A percentile compares a stretch with the other conserved stretches of the same genome.
phyloP scores from a whole-genome alignment of 2,329 filamentous ascomycete species.

The Exserohilum turcica region DNA sequence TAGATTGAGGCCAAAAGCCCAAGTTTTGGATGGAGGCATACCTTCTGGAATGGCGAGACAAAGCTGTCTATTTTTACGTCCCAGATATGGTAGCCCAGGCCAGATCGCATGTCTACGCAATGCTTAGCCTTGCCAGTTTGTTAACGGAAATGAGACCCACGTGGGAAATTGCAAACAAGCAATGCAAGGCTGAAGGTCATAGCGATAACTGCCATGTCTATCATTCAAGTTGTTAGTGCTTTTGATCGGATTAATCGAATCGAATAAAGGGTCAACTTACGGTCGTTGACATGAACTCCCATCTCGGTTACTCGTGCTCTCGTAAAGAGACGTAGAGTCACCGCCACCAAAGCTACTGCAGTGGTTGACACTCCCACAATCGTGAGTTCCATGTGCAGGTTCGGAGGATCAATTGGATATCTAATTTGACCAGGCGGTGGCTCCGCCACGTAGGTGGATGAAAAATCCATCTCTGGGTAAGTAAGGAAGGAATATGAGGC shows the following conservation, averaged over 20 bases:
- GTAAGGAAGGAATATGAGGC: too few relatives aligned
- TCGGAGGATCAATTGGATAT: neutral
- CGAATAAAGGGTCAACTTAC: neutral
- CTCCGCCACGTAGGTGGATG: neutral
- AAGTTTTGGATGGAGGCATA: neutral
- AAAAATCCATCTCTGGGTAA: neutral
- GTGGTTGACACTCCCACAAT: neutral
- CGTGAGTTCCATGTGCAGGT: neutral
- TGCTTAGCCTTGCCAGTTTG: neutral
- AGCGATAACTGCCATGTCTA: neutral
- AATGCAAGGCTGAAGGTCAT: constrained; percentile 1
- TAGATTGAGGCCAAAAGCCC: neutral
- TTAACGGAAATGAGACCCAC: neutral
- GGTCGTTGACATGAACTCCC: neutral
- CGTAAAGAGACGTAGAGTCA: neutral
- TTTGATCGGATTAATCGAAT: neutral
- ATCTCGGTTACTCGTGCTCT: neutral
- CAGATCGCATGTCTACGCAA: neutral
- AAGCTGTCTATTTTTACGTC: neutral
- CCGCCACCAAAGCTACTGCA: neutral
- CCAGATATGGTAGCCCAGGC: constrained; percentile 1
- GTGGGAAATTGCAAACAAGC: neutral
- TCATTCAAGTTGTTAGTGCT: neutral
- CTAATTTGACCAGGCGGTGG: neutral
- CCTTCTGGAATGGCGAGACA: neutral